Evolutionary conservation across 305 asterid species (phyloP).

Genomic region (Nicotiana rustica): DNA sequence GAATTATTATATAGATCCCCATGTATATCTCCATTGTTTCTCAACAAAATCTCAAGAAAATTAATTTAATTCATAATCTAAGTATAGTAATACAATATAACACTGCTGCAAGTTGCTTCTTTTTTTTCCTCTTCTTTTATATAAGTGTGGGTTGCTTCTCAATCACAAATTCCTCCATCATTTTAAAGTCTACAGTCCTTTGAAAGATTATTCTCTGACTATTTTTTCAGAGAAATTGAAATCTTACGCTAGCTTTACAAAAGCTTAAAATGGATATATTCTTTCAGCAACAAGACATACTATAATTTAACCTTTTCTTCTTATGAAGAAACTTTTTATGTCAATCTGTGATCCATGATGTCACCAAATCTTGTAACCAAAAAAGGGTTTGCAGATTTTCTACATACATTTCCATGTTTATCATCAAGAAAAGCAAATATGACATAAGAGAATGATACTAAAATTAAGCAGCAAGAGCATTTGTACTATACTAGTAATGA

Average conservation of each 20-base stretch:
- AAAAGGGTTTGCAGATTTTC: background rate
- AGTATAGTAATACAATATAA: too few species aligned
- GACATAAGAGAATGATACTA: background rate
- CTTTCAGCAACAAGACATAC: conserved; percentile 6
- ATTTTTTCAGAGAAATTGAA: background rate
- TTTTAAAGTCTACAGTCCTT: background rate
- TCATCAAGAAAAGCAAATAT: background rate
- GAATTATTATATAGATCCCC: too few species aligned
- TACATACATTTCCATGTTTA: background rate
- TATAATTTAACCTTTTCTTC: conserved; percentile 23
- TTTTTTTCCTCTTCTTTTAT: background rate
- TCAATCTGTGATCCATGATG: conserved; percentile 20
- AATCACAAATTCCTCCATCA: background rate
- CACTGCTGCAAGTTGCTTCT: background rate
- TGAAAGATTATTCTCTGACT: conserved; percentile 29
- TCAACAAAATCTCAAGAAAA: too few species aligned
- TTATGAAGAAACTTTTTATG: conserved; percentile 23
- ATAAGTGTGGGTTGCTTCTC: background rate
- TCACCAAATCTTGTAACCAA: background rate
- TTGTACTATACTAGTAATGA: background rate
- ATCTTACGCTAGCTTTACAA: conserved; percentile 4
- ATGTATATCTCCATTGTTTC: too few species aligned
- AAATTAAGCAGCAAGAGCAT: too few species aligned
- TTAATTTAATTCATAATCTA: too few species aligned
- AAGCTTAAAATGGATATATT: conserved; percentile 33